phyloP scores from a whole-genome alignment of 176 grass and related monocot genomes.

The Oryza officinalis region DNA sequence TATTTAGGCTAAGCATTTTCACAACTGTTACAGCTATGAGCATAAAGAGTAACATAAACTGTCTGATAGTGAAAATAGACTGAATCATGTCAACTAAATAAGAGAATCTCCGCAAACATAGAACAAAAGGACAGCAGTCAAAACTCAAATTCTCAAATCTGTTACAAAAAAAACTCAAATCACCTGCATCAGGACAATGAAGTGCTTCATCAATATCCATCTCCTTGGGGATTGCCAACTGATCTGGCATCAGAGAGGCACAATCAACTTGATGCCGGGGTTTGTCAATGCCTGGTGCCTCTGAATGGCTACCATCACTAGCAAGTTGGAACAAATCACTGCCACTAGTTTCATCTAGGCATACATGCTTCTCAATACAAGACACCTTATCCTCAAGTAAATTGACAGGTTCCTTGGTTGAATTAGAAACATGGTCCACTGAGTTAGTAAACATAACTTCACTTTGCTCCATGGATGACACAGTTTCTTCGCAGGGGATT shows the following conservation, averaged over 20 bases:
- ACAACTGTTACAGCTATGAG: not conserved
- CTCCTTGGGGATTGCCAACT: conserved; percentile 20
- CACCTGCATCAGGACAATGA: conserved; percentile 31
- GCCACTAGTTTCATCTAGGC: not conserved
- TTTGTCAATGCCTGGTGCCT: conserved; percentile 3
- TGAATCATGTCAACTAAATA: not conserved
- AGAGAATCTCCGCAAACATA: not conserved
- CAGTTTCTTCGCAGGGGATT: not conserved
- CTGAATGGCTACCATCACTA: not conserved
- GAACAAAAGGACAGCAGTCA: not conserved
- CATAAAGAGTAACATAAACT: conserved; percentile 6
- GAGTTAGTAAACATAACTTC: conserved; percentile 16
- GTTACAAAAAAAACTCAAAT: conserved; percentile 3
- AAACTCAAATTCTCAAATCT: conserved; percentile 23
- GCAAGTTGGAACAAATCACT: conserved; percentile 10
- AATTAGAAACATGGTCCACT: conserved; percentile 10
- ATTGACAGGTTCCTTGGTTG: not conserved
- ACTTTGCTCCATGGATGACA: conserved; percentile 10
- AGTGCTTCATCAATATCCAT: not conserved
- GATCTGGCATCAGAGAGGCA: conserved; percentile 25
- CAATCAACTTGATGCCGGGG: conserved; percentile 28
- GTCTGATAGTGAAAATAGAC: conserved; percentile 7
- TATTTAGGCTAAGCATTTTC: not conserved
- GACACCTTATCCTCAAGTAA: not conserved
- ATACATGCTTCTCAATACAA: conserved; percentile 20